Conservation (phyloP, 495 filamentous ascomycete genomes). For the Podospora pseudoanserina region DNA sequence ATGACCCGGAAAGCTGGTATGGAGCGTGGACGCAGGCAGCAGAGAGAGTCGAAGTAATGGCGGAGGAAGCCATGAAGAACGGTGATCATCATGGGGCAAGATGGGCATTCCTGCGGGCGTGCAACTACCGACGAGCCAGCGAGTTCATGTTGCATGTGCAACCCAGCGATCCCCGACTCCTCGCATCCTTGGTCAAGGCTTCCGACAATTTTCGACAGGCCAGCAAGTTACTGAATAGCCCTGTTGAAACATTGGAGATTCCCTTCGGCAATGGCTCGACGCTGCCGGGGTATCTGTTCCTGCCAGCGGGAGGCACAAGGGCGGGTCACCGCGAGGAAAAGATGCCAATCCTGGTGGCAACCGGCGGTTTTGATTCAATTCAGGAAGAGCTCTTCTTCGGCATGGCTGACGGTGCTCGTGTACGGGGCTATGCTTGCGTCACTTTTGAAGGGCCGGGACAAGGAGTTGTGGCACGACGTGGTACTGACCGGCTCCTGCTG, state of each 20-base stretch:
- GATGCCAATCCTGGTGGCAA: constrained; percentile 41
- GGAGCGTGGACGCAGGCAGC: constrained; percentile 30
- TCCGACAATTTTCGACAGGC: constrained; percentile 26
- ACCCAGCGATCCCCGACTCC: constrained; percentile 14
- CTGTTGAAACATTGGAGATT: constrained; percentile 31
- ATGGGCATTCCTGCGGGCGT: constrained; percentile 35
- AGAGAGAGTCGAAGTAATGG: constrained; percentile 32
- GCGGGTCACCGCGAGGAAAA: constrained; percentile 13
- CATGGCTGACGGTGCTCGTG: constrained; percentile 15
- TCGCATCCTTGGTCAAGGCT: constrained; percentile 19
- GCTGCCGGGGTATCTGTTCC: constrained; percentile 43
- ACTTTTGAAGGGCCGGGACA: constrained; percentile 52
- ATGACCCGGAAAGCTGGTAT: constrained; percentile 44
- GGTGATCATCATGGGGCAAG: constrained; percentile 31
- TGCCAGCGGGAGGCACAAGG: constrained; percentile 26
- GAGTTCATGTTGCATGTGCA: constrained; percentile 34
- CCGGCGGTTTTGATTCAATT: constrained; percentile 41
- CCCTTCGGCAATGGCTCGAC: constrained; percentile 34
- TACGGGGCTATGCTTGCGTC: constrained; percentile 47
- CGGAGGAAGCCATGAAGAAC: constrained; percentile 23
- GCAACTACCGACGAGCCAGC: constrained; percentile 43
- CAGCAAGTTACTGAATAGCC: constrained; percentile 20
- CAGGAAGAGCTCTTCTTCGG: constrained; percentile 50
- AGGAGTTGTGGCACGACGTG: constrained; percentile 33
- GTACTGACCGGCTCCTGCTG: constrained; percentile 30